These are phyloP conservation scores for Fusarium redolens DNA, from an alignment of 2,329 filamentous ascomycete species.

Conservation along the genomic window DNA sequence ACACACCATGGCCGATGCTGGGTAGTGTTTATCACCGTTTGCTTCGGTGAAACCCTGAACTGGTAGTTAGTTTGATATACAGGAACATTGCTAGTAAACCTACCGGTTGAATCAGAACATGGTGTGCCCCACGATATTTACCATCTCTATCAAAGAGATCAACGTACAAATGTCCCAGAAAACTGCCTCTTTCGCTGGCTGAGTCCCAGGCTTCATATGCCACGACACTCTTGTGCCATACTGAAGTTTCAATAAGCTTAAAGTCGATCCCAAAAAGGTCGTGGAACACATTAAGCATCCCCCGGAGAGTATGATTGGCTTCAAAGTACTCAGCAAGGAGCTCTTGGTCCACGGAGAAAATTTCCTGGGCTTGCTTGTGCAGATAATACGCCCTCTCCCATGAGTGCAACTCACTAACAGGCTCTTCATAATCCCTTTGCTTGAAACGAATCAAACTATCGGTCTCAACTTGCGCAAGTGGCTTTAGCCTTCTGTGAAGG, in stretches of 20 bases:
- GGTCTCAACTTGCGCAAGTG: accelerated
- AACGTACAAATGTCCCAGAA: neutral
- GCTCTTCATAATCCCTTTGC: accelerated
- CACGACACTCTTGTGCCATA: neutral
- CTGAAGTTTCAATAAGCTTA: neutral
- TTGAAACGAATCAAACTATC: neutral
- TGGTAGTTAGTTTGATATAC: accelerated
- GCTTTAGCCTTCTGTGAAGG: neutral
- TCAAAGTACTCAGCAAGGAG: neutral
- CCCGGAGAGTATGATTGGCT: neutral
- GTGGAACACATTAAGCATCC: neutral
- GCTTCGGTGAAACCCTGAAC: accelerated
- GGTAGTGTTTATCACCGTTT: accelerated
- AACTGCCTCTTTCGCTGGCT: accelerated
- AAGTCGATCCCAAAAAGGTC: neutral
- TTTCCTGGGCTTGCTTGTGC: neutral
- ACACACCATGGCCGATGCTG: neutral
- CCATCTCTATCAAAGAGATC: neutral
- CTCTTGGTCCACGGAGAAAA: accelerated
- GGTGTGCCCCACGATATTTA: neutral
- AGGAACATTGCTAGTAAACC: accelerated
- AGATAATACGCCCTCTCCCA: neutral
- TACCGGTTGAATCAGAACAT: neutral
- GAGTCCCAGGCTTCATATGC: neutral
- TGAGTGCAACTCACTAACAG: accelerated